These are phyloP conservation scores for Leucaena leucocephala DNA, from an alignment of 306 rosid genomes.

Conservation along the genomic window DNA sequence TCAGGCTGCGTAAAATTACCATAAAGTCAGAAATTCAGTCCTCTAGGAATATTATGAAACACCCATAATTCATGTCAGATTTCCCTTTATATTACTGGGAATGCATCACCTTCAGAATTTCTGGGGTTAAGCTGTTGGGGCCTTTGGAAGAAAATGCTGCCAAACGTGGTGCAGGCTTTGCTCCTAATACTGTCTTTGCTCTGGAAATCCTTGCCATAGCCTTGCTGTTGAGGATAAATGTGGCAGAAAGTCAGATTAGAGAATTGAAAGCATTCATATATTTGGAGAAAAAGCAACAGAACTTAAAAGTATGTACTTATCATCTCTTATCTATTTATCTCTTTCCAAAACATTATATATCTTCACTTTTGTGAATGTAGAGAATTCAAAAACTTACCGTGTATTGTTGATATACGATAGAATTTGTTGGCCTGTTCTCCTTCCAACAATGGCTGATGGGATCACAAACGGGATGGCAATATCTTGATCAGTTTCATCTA, in stretches of 20 bases:
- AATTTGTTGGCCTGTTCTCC: constrained; percentile 49
- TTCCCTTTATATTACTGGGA: constrained; percentile 13
- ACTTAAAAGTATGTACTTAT: background rate
- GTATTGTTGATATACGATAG: constrained; percentile 58
- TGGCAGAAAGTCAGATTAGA: constrained; percentile 23
- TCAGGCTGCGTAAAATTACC: constrained; percentile 63
- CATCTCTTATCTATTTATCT: background rate
- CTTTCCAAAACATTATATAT: background rate
- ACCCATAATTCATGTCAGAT: background rate
- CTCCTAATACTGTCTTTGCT: constrained; percentile 70
- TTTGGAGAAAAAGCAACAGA: background rate
- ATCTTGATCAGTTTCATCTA: constrained; percentile 67
- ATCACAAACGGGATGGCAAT: constrained; percentile 74
- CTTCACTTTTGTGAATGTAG: background rate
- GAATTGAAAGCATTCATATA: constrained; percentile 11
- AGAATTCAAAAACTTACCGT: constrained; percentile 45
- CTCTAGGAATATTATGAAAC: constrained; percentile 8
- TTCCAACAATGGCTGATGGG: constrained; percentile 80
- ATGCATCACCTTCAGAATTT: constrained; percentile 73
- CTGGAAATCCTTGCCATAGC: constrained; percentile 58
- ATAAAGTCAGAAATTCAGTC: constrained; percentile 22
- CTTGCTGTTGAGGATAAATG: constrained; percentile 46
- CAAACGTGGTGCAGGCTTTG: constrained; percentile 78
- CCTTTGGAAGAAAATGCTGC: constrained; percentile 83
- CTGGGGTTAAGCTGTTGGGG: constrained; percentile 79